phyloP scores from a whole-genome alignment of 305 asterid genomes.

The Coffea humblotiana region DNA sequence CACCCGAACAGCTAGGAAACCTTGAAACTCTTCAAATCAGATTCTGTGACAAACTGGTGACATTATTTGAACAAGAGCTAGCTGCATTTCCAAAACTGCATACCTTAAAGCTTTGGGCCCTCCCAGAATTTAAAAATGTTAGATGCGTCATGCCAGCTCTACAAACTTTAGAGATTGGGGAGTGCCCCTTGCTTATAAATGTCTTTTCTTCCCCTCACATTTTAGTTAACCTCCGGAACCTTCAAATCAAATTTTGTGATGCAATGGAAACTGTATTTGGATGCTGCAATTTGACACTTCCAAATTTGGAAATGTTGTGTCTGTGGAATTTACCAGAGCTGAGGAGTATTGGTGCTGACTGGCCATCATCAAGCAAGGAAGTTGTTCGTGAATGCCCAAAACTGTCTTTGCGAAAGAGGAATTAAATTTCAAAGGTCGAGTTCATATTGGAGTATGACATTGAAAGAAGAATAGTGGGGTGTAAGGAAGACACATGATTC shows the following conservation, averaged over 20 bases:
- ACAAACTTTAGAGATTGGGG: conserved; percentile 32
- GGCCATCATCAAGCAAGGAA: neutral
- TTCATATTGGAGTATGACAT: neutral
- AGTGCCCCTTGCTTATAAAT: conserved; percentile 33
- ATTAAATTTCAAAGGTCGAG: neutral
- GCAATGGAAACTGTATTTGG: conserved; percentile 14
- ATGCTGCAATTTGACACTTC: neutral
- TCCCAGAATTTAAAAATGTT: conserved; percentile 23
- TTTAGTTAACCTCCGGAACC: neutral
- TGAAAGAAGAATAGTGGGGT: neutral
- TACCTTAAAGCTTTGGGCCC: conserved; percentile 36
- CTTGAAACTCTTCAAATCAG: conserved; percentile 37
- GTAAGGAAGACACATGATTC: neutral
- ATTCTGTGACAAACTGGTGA: conserved; percentile 27
- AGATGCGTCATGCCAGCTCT: conserved; percentile 14
- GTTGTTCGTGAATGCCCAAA: conserved; percentile 16
- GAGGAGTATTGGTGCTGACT: neutral
- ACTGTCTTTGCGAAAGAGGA: neutral
- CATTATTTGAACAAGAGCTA: conserved; percentile 19
- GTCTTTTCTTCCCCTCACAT: conserved; percentile 9
- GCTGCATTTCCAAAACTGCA: conserved; percentile 23
- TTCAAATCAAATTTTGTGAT: conserved; percentile 29
- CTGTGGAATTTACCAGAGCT: conserved; percentile 20
- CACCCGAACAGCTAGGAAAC: conserved; percentile 17
- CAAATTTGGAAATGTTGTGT: conserved; percentile 5